These are phyloP conservation scores for Lupinus albus DNA, from an alignment of 306 rosid species.

Conservation along the genomic window DNA sequence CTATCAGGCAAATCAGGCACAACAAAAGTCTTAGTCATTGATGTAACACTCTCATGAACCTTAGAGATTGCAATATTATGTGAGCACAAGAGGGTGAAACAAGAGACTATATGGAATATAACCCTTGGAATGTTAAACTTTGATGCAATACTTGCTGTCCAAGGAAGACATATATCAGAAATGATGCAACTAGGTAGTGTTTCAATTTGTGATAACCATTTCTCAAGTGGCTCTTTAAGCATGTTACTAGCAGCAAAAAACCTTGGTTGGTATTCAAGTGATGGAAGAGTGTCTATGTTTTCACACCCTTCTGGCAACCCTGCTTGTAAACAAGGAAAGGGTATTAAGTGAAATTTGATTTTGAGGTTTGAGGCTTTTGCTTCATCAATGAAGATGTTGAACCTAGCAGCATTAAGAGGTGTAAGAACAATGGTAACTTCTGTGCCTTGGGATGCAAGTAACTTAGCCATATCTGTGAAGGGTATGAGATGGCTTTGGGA, in stretches of 20 bases:
- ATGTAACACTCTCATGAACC: conserved; percentile 48
- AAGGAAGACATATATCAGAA: conserved; percentile 56
- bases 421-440: conserved; percentile 64
- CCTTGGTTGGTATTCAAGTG: conserved; percentile 14
- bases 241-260: conserved; percentile 38
- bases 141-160: conserved; percentile 55
- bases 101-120: conserved; percentile 61
- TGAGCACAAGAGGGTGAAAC: conserved; percentile 62
- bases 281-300: conserved; percentile 58
- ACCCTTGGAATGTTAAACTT: conserved; percentile 59
- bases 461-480: conserved; percentile 62
- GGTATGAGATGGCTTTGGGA: conserved; percentile 88
- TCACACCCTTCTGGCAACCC: conserved; percentile 72
- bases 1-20: conserved; percentile 54
- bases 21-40: conserved; percentile 53
- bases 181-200: conserved; percentile 54
- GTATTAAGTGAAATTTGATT: conserved; percentile 51
- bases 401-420: conserved; percentile 61
- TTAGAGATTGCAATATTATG: conserved; percentile 46
- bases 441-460: conserved; percentile 55
- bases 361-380: conserved; percentile 44
- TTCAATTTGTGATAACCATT: conserved; percentile 40
- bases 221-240: conserved; percentile 58
- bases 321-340: conserved; percentile 56
- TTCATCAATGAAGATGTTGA: conserved; percentile 40